Conservation (phyloP, 805 yeast species). For the Wickerhamiella nectarea region DNA sequence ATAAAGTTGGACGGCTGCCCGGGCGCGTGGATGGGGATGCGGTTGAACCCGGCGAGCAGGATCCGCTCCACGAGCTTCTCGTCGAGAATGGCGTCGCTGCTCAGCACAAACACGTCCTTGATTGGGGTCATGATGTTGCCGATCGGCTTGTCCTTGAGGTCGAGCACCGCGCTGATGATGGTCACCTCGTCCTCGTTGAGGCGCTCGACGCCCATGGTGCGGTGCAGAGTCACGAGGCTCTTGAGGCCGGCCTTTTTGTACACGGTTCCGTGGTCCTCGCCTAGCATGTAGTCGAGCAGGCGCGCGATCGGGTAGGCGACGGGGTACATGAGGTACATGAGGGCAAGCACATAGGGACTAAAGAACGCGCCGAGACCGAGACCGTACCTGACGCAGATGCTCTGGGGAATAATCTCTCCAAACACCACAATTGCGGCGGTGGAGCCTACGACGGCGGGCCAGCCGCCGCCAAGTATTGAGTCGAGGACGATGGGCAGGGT, state of each 20-base stretch:
- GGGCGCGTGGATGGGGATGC: constrained; percentile 89
- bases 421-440: constrained; percentile 85
- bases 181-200: constrained; percentile 92
- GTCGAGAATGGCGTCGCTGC: constrained; percentile 69
- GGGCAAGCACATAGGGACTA: constrained; percentile 68
- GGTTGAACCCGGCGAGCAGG: constrained; percentile 83
- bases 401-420: constrained; percentile 95
- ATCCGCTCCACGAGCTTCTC: constrained; percentile 78
- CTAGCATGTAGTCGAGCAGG: constrained; percentile 66
- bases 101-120: constrained; percentile 74
- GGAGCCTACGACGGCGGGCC: constrained; percentile 92
- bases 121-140: constrained; percentile 88
- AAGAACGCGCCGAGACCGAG: constrained; percentile 80
- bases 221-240: constrained; percentile 82
- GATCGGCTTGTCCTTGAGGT: constrained; percentile 82
- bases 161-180: constrained; percentile 84
- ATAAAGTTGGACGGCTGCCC: constrained; percentile 79
- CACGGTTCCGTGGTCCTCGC: constrained; percentile 93
- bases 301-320: constrained; percentile 81
- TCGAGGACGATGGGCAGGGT: constrained; percentile 89
- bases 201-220: constrained; percentile 90
- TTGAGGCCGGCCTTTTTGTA: constrained; percentile 87
- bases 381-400: constrained; percentile 85
- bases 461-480: constrained; percentile 88
- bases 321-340: constrained; percentile 87